Evolutionary conservation across 345 rosid species (phyloP).

Genomic region (Eucalyptus erythrocorys): DNA sequence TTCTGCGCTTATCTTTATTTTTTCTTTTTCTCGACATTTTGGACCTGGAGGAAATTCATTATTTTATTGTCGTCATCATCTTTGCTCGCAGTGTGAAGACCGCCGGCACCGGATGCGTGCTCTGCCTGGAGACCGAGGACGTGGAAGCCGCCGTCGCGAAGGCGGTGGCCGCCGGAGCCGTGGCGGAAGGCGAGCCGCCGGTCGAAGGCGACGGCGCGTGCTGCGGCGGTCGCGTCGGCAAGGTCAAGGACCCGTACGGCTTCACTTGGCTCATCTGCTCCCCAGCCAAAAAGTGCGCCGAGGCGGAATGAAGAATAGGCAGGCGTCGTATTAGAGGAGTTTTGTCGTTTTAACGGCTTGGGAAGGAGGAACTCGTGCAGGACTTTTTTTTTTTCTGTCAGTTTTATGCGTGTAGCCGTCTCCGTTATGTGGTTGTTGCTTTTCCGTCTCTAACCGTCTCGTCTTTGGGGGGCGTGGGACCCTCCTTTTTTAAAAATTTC

Average conservation of each 20-base stretch:
- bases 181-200: conserved; percentile 31
- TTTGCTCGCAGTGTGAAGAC: conserved; percentile 7
- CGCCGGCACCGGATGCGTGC: conserved; percentile 1
- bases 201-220: conserved; percentile 29
- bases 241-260: conserved; percentile 79
- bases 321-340: not conserved
- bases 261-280: conserved; percentile 54
- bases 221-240: conserved; percentile 41
- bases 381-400: not conserved
- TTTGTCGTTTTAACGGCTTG: not conserved
- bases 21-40: not conserved
- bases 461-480: not conserved
- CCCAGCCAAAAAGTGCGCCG: conserved; percentile 6
- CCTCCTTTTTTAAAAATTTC: not conserved
- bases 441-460: not conserved
- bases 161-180: conserved; percentile 68
- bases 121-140: conserved; percentile 57
- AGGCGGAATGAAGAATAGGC: not conserved
- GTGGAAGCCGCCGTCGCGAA: conserved; percentile 51
- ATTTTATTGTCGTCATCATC: not conserved
- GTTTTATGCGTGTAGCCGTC: not conserved
- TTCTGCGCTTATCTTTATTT: not conserved
- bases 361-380: not conserved
- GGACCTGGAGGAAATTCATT: not conserved
- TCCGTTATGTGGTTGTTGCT: not conserved